These are phyloP conservation scores for Zymoseptoria crescenta DNA, from an alignment of 2,329 filamentous ascomycete genomes.

Conservation along the genomic window DNA sequence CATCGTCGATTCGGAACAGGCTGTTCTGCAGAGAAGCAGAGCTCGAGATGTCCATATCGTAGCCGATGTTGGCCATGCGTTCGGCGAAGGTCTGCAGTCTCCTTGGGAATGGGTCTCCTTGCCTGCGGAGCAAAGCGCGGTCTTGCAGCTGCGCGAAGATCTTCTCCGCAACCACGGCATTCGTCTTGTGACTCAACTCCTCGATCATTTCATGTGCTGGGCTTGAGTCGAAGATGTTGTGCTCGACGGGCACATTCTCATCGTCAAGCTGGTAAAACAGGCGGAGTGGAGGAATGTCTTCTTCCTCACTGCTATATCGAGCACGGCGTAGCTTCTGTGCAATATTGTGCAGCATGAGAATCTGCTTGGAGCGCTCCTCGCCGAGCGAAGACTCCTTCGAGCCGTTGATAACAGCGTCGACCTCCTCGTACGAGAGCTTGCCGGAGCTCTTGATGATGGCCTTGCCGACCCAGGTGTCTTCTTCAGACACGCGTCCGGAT, in stretches of 20 bases:
- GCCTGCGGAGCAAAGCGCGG: constrained; percentile 84
- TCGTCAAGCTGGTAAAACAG: constrained; percentile 92
- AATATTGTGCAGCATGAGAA: constrained; percentile 71
- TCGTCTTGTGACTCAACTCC: constrained; percentile 89
- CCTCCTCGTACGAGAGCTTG: constrained; percentile 75
- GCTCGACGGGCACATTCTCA: constrained; percentile 93
- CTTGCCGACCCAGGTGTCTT: constrained; percentile 90
- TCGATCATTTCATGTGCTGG: constrained; percentile 87
- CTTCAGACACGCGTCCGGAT: constrained; percentile 70
- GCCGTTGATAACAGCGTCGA: constrained; percentile 71
- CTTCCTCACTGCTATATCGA: constrained; percentile 67
- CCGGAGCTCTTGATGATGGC: constrained; percentile 85
- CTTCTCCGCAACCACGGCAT: constrained; percentile 80
- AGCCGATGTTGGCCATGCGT: constrained; percentile 84
- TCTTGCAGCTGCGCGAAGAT: constrained; percentile 72
- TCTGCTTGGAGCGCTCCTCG: constrained; percentile 62
- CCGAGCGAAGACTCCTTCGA: constrained; percentile 49
- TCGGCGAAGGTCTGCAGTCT: constrained; percentile 86
- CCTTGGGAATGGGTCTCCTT: constrained; percentile 75
- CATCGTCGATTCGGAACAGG: constrained; percentile 84
- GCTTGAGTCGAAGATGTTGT: constrained; percentile 91
- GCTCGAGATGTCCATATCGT: constrained; percentile 80
- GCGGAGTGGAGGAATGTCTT: constrained; percentile 75
- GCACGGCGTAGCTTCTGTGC: constrained; percentile 85
- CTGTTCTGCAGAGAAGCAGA: constrained; percentile 90